Percentiles rank a stretch among this genome's conserved stretches.
Conservation (phyloP, 2,329 filamentous ascomycete genomes). For the Epichloe baconii region DNA sequence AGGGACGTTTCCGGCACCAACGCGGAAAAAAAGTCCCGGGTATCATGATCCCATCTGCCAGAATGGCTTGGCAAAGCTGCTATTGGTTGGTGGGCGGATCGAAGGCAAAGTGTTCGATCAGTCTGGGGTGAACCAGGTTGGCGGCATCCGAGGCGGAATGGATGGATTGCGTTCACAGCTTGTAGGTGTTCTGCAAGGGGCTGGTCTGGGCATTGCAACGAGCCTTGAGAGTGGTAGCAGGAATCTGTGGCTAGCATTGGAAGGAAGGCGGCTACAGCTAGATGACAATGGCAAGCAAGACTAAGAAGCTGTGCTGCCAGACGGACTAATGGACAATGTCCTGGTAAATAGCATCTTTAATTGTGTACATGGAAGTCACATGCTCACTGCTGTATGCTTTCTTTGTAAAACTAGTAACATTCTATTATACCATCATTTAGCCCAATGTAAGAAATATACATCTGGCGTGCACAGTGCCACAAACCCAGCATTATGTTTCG, state of each 20-base stretch:
- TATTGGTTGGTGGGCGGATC: conserved; percentile 74
- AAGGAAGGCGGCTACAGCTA: conserved; percentile 66
- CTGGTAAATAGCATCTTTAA: neutral
- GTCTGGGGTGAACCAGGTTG: conserved; percentile 50
- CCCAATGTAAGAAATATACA: too few relatives aligned
- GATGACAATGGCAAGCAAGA: conserved; percentile 38
- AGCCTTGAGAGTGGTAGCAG: conserved; percentile 69
- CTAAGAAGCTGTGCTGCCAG: neutral
- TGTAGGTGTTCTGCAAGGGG: conserved; percentile 65
- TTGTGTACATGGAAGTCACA: neutral
- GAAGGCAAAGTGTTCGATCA: conserved; percentile 76
- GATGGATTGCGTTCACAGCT: conserved; percentile 72
- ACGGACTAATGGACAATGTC: neutral
- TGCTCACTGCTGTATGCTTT: neutral
- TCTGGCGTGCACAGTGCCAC: too few relatives aligned
- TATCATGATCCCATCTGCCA: conserved; percentile 75
- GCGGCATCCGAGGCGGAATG: conserved; percentile 69
- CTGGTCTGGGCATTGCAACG: conserved; percentile 63
- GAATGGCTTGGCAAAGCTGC: conserved; percentile 70
- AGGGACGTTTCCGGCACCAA: conserved; percentile 64
- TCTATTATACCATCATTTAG: too few relatives aligned
- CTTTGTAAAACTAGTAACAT: neutral
- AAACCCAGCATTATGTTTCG: too few relatives aligned
- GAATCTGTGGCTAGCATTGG: conserved; percentile 78
- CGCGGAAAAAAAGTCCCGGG: conserved; percentile 59